Evolutionary conservation across 495 filamentous ascomycete species (phyloP).

Genomic region (Neohortaea acidophila): DNA sequence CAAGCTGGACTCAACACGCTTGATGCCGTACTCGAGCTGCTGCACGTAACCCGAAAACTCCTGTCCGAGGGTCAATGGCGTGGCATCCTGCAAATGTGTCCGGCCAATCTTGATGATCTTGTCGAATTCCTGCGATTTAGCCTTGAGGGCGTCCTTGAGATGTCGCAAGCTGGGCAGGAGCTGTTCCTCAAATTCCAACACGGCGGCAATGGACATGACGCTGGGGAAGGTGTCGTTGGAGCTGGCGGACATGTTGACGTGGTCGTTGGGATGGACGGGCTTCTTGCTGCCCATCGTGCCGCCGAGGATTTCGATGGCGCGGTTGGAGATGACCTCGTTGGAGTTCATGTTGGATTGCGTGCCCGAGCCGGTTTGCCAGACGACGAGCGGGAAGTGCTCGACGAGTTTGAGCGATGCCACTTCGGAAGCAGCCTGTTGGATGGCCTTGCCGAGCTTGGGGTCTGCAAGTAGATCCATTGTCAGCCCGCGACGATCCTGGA

Average conservation of each 20-base stretch:
- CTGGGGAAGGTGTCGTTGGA: conserved; percentile 99
- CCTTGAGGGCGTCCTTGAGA: conserved; percentile 67
- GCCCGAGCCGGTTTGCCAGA: conserved; percentile 97
- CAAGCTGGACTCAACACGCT: conserved; percentile 67
- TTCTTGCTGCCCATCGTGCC: conserved; percentile 91
- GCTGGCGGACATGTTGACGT: conserved; percentile 96
- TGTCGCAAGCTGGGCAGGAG: conserved; percentile 70
- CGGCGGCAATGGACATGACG: conserved; percentile 97
- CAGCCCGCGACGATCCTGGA: not conserved
- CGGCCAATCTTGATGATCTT: conserved; percentile 96
- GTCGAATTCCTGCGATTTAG: conserved; percentile 80
- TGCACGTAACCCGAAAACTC: conserved; percentile 97
- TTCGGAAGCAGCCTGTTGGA: conserved; percentile 85
- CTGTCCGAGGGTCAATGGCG: conserved; percentile 86
- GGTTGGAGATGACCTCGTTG: conserved; percentile 99
- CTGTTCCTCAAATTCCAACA: conserved; percentile 75
- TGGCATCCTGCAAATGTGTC: conserved; percentile 95
- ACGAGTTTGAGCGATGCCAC: conserved; percentile 86
- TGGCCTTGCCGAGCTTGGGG: conserved; percentile 80
- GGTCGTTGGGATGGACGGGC: conserved; percentile 97
- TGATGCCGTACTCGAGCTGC: conserved; percentile 78
- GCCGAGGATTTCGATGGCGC: conserved; percentile 93
- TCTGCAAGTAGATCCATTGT: conserved; percentile 33
- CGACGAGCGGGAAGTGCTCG: conserved; percentile 96
- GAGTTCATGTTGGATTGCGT: conserved; percentile 99